These are phyloP conservation scores for Pythium plurisporium DNA, from an alignment of 352 stramenopile genomes.

Conservation along the genomic window DNA sequence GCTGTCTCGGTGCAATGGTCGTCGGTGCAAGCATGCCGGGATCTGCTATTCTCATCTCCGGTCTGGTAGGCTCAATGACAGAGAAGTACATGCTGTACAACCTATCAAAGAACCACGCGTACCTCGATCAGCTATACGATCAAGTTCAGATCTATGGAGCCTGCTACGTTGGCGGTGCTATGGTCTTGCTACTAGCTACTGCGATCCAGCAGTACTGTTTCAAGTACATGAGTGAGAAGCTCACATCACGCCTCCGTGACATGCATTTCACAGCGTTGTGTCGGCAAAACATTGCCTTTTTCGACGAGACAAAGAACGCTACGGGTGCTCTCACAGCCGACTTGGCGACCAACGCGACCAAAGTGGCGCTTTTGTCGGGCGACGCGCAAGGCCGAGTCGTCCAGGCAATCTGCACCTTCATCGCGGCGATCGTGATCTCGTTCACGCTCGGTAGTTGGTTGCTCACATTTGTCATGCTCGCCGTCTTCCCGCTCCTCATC, in stretches of 20 bases:
- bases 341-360: slow-evolving; percentile 42
- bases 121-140: slow-evolving; percentile 30
- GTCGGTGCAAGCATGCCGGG: slow-evolving; percentile 30
- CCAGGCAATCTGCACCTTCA: slow-evolving; percentile 39
- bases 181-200: slow-evolving; percentile 23
- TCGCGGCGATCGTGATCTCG: slow-evolving; percentile 42
- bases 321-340: slow-evolving; percentile 39
- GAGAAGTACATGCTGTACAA: slow-evolving; percentile 28
- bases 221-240: slow-evolving; percentile 44
- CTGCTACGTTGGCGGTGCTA: slow-evolving; percentile 35
- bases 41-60: slow-evolving; percentile 23
- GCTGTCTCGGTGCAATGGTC: slow-evolving; percentile 28
- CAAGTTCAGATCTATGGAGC: slow-evolving; percentile 30
- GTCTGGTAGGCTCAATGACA: slow-evolving; percentile 26
- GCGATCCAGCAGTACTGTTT: slow-evolving; percentile 41
- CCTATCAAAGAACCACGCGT: slow-evolving; percentile 12
- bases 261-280: slow-evolving; percentile 47
- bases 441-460: slow-evolving; percentile 52
- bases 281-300: slow-evolving; percentile 49
- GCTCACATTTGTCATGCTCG: slow-evolving; percentile 56
- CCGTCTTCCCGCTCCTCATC: slow-evolving; percentile 52
- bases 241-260: slow-evolving; percentile 38
- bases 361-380: slow-evolving; percentile 41
- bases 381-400: slow-evolving; percentile 43
- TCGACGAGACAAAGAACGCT: slow-evolving; percentile 30